Conservation (phyloP, 1,284 basidiomycete species). For the Ganoderma leucocontextum region DNA sequence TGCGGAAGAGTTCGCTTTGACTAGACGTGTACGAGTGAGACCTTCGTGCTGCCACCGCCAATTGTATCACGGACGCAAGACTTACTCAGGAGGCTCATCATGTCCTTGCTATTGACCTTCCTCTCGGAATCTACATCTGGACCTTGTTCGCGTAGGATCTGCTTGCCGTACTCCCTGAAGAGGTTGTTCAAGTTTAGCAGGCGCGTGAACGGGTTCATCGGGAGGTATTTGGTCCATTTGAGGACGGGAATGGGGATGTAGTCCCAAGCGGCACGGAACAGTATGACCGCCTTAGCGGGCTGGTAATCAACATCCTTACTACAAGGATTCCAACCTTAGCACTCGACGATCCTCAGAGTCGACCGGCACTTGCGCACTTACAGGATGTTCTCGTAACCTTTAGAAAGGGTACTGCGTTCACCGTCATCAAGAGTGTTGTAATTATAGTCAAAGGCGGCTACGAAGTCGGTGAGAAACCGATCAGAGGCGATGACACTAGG, state of each 20-base stretch:
- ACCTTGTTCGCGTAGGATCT: constrained; percentile 33
- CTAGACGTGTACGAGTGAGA: constrained; percentile 38
- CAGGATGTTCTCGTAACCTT: constrained; percentile 43
- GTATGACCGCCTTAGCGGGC: constrained; percentile 28
- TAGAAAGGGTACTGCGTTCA: constrained; percentile 34
- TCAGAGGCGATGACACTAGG: not conserved
- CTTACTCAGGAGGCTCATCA: constrained; percentile 52
- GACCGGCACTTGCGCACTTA: constrained; percentile 33
- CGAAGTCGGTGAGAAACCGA: not conserved
- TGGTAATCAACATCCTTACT: constrained; percentile 31
- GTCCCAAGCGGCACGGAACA: constrained; percentile 39
- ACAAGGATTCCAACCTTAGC: not conserved
- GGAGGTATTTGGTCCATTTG: constrained; percentile 37
- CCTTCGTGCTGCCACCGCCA: not conserved
- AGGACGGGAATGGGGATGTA: constrained; percentile 37
- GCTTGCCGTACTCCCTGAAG: constrained; percentile 34
- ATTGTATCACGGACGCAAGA: not conserved
- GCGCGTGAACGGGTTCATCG: constrained; percentile 37
- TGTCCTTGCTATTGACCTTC: constrained; percentile 39
- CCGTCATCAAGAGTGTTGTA: constrained; percentile 41
- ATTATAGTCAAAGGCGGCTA: constrained; percentile 43
- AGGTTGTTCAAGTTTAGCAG: constrained; percentile 34
- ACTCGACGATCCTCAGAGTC: not conserved
- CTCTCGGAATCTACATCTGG: constrained; percentile 19
- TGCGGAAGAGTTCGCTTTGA: constrained; percentile 59